Evolutionary conservation across 768 basidiomycete species (phyloP).

Genomic region (Trametes cubensis): DNA sequence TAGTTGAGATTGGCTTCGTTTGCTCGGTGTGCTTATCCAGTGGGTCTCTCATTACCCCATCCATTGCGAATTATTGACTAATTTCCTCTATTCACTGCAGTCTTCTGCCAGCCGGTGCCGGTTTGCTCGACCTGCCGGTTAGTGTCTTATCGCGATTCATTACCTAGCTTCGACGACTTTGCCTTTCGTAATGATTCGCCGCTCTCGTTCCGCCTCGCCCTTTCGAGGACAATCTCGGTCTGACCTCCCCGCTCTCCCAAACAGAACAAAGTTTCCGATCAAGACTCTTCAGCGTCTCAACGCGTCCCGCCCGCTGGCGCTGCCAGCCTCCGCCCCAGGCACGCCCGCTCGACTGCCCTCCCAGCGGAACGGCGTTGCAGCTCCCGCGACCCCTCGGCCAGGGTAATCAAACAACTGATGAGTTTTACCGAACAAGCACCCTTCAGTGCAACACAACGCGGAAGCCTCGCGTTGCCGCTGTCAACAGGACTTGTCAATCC

Average conservation of each 20-base stretch:
- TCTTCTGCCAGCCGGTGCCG: slow-evolving; percentile 92
- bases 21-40: slow-evolving; percentile 99
- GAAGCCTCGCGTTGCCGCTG: background rate
- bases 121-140: slow-evolving; percentile 94
- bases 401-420: slow-evolving; percentile 11
- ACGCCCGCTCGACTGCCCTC: slow-evolving; percentile 9
- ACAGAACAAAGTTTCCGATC: slow-evolving; percentile 92
- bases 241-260: background rate
- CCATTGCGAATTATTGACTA: background rate
- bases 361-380: slow-evolving; percentile 15
- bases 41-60: slow-evolving; percentile 42
- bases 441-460: background rate
- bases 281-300: slow-evolving; percentile 86
- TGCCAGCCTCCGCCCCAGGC: slow-evolving; percentile 14
- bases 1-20: slow-evolving; percentile 95
- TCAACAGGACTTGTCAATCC: slow-evolving; percentile 1
- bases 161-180: background rate
- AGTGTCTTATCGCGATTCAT: slow-evolving; percentile 34
- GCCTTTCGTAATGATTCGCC: background rate
- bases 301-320: slow-evolving; percentile 43
- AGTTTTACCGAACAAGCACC: background rate
- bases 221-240: slow-evolving; percentile 4
- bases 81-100: slow-evolving; percentile 42
- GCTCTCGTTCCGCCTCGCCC: slow-evolving; percentile 15
- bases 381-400: slow-evolving; percentile 18